Evolutionary conservation across 2,329 filamentous ascomycete species (phyloP).

Genomic region (Talaromyces sp.): DNA sequence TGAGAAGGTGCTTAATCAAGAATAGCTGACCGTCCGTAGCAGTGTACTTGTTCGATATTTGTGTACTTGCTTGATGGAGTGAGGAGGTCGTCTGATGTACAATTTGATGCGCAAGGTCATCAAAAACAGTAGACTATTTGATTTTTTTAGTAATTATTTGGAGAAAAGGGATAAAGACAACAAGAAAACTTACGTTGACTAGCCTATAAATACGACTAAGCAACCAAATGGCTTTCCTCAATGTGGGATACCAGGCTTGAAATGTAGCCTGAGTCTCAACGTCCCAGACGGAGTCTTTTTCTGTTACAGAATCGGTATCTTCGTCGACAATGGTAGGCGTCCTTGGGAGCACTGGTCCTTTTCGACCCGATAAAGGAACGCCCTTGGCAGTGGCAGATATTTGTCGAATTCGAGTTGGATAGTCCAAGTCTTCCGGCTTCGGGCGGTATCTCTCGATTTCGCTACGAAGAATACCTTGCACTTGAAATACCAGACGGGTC

Average conservation of each 20-base stretch:
- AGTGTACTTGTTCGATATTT: conserved; percentile 59
- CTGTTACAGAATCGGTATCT: conserved; percentile 39
- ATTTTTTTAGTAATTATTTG: conserved; percentile 16
- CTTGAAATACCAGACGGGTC: conserved; percentile 61
- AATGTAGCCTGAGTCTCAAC: conserved; percentile 54
- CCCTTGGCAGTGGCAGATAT: conserved; percentile 37
- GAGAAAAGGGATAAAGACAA: not conserved
- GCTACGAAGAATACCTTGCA: conserved; percentile 58
- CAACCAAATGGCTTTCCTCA: conserved; percentile 63
- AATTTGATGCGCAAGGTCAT: conserved; percentile 71
- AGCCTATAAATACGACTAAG: conserved; percentile 65
- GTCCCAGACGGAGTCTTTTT: conserved; percentile 46
- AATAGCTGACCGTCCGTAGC: conserved; percentile 78
- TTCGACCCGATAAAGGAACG: conserved; percentile 51
- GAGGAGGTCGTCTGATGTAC: conserved; percentile 86
- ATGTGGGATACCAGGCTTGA: conserved; percentile 61
- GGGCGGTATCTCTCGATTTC: conserved; percentile 64
- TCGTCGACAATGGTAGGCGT: conserved; percentile 51
- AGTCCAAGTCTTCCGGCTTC: conserved; percentile 60
- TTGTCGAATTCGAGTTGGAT: conserved; percentile 50
- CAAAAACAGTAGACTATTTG: conserved; percentile 59
- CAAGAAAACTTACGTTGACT: conserved; percentile 53
- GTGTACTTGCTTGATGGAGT: conserved; percentile 68
- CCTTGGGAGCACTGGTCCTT: conserved; percentile 43
- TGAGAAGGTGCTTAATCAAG: conserved; percentile 87